Percentiles rank a stretch among this genome's conserved stretches.
Evolutionary conservation across 2,329 filamentous ascomycete species (phyloP).

Genomic region (Podosphaera fusca): DNA sequence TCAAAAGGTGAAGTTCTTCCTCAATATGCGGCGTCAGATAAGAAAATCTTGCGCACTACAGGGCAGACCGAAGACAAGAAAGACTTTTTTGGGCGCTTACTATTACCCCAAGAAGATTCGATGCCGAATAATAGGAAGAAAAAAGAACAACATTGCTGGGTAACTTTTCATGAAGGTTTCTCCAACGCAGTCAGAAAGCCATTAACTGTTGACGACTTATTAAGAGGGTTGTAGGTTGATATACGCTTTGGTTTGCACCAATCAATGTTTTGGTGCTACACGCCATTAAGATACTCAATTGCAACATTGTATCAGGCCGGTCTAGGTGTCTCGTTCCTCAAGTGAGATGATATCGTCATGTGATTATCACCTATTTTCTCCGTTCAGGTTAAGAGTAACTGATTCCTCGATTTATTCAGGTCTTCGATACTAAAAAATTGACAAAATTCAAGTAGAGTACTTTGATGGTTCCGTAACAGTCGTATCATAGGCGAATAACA

Average conservation of each 20-base stretch:
- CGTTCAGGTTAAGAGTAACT: too few species aligned
- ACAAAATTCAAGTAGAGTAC: too few species aligned
- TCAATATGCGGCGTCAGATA: neutral
- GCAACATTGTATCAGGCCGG: too few species aligned
- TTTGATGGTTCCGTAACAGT: too few species aligned
- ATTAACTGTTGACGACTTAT: constrained; percentile 55
- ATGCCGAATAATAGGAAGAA: constrained; percentile 32
- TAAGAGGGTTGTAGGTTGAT: constrained; percentile 33
- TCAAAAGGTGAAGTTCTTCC: constrained; percentile 3
- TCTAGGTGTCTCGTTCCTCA: too few species aligned
- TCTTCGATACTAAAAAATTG: too few species aligned
- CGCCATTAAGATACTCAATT: too few species aligned
- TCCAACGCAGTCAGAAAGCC: constrained; percentile 85
- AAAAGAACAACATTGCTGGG: constrained; percentile 47
- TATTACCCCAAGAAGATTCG: constrained; percentile 21
- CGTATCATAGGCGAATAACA: too few species aligned
- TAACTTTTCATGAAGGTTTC: constrained; percentile 72
- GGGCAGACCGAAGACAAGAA: constrained; percentile 29
- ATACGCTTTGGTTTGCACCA: neutral
- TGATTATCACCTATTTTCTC: too few species aligned
- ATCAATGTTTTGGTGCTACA: too few species aligned
- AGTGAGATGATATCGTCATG: too few species aligned
- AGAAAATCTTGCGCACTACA: constrained; percentile 8
- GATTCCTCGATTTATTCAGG: too few species aligned
- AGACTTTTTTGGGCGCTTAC: constrained; percentile 67